These are phyloP conservation scores for Magnusiomyces tetraspermus DNA, from an alignment of 1,139 yeast genomes.

Conservation along the genomic window DNA sequence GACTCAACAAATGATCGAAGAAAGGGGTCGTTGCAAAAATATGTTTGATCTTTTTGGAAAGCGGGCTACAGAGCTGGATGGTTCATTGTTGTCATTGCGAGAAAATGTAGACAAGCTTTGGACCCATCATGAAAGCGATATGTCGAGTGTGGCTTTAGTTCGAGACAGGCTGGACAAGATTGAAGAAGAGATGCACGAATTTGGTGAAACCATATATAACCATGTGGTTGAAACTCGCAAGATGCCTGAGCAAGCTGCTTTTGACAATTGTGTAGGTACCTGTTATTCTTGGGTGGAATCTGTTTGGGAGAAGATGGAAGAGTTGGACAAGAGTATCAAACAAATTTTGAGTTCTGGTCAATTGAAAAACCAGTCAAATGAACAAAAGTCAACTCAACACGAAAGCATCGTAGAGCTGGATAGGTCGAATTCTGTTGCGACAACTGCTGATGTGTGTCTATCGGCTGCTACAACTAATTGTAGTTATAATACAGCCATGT, in stretches of 20 bases:
- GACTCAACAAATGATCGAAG: too few species aligned
- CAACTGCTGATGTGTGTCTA: too few species aligned
- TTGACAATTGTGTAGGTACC: not conserved
- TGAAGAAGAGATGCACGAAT: not conserved
- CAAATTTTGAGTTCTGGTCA: too few species aligned
- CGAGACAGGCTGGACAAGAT: not conserved
- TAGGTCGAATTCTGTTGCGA: too few species aligned
- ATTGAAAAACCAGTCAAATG: too few species aligned
- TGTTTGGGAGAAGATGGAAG: not conserved
- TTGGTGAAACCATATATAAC: not conserved
- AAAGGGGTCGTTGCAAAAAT: too few species aligned
- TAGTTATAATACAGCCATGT: too few species aligned
- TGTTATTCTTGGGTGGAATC: not conserved
- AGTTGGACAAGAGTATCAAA: not conserved
- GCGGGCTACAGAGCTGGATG: not conserved
- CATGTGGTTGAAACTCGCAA: not conserved
- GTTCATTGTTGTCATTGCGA: slow-evolving; percentile 2
- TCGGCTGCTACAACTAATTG: too few species aligned
- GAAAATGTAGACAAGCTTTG: not conserved
- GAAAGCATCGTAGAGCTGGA: too few species aligned
- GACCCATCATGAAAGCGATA: not conserved
- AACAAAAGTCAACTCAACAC: too few species aligned
- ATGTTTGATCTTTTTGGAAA: not conserved
- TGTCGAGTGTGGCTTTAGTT: not conserved
- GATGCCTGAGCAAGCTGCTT: not conserved